Percentiles rank a stretch among this genome's conserved stretches.
These are phyloP conservation scores for Otatea glauca DNA, from an alignment of 176 grass and related monocot genomes.

Conservation along the genomic window DNA sequence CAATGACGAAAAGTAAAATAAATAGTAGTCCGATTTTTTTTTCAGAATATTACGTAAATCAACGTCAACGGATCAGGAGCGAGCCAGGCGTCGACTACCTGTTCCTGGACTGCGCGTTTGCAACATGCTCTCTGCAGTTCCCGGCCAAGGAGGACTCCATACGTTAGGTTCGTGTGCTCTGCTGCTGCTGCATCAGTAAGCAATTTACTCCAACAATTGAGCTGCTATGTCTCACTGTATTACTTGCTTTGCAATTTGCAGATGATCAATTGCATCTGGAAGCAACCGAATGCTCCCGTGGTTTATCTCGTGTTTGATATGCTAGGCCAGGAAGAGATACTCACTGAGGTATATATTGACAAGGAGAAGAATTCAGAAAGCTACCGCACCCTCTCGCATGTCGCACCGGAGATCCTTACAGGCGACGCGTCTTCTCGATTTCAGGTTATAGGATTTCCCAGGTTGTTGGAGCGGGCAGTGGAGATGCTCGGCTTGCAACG, in stretches of 20 bases:
- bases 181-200: not conserved
- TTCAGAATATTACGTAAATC: too few species aligned
- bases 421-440: conserved; percentile 52
- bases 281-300: conserved; percentile 50
- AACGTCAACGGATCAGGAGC: too few species aligned
- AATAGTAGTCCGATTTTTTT: too few species aligned
- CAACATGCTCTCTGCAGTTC: conserved; percentile 59
- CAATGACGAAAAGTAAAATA: too few species aligned
- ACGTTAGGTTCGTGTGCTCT: conserved; percentile 47
- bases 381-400: conserved; percentile 48
- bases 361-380: conserved; percentile 48
- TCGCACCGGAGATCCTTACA: conserved; percentile 66
- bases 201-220: not conserved
- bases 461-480: too few species aligned
- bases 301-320: conserved; percentile 75
- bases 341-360: conserved; percentile 57
- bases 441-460: conserved; percentile 61
- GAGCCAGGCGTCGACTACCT: conserved; percentile 36
- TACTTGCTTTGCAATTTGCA: conserved; percentile 35
- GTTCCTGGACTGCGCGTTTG: conserved; percentile 84
- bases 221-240: not conserved
- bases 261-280: conserved; percentile 79
- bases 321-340: conserved; percentile 81
- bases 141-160: conserved; percentile 64
- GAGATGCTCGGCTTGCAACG: too few species aligned